Evolutionary conservation across 768 basidiomycete species (phyloP), one percentile per base, ranked within the genome.

Genomic region (Tulasnella sp.): DNA sequence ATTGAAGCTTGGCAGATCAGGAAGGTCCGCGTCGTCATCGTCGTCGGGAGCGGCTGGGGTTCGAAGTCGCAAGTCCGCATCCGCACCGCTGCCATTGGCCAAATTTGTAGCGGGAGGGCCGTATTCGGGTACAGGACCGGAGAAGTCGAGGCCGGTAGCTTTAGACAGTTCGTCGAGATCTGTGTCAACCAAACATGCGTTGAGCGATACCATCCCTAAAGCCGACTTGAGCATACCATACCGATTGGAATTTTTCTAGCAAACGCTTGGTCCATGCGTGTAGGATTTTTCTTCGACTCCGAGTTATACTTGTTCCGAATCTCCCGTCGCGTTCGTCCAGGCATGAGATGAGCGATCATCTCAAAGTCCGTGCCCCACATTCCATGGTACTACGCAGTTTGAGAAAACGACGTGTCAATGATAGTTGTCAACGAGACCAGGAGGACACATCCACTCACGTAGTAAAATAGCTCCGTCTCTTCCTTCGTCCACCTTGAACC

Each of bases 301-400:
- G 88, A 84, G 77, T 92, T 95, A 83, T 94, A 96, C 78, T 96
- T 96, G 79, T 92, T 90, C 80, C 93, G 94, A 79, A 95, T 94
- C 34, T 94, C 89, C 77, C 90, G 92, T 22, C 94, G 85, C 77
- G 93, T 91, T 17, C 94, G 89, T 19, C 90, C 89, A 42, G 92
- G 92, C 22, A 96, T 84, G 14, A 94, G 84, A 76, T 88, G 89
- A 2, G 94, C 91, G 74, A 96, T 94, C 47, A 95, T 85, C 78
- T 95, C 94, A 77, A 95, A 96, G 76, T 95, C 94, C 79, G 94
- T 91, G 37, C 93, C 93, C 75, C 93, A 94, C 78, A 94, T 93
- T 3, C 88, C 84, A 36, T 95, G 81, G n/a, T 91, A 92, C 94
- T 95, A 76, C 32, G 8, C 32, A 59, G n/a, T n/a, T 47, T n/a